These are phyloP conservation scores for Thuidium tamariscinum DNA, from an alignment of 225 moss, liverwort and hornwort genomes.

Conservation along the genomic window DNA sequence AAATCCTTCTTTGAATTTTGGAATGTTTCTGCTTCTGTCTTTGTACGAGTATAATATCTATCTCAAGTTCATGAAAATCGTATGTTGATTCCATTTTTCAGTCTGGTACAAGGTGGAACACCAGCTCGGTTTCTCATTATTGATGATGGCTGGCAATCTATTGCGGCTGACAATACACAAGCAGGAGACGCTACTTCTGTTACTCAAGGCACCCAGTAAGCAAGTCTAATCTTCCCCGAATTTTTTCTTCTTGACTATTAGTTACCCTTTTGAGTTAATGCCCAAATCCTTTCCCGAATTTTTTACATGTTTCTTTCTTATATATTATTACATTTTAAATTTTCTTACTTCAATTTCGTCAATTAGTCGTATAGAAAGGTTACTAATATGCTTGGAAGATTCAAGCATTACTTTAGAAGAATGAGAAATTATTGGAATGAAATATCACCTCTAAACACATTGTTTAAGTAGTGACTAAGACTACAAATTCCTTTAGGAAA, in stretches of 20 bases:
- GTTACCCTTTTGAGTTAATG: too few relatives aligned
- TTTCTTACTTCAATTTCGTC: neutral
- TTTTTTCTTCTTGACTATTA: neutral
- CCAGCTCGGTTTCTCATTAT: slow-evolving; percentile 88
- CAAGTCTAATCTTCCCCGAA: neutral
- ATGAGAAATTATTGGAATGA: neutral
- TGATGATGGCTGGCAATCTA: slow-evolving; percentile 97
- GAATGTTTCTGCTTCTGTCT: neutral
- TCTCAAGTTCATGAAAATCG: neutral
- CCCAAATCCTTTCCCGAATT: neutral
- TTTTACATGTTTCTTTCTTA: neutral
- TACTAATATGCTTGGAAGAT: neutral
- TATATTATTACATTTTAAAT: too few relatives aligned
- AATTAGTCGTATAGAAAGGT: neutral
- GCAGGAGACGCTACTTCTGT: slow-evolving; percentile 6
- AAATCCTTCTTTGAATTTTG: neutral
- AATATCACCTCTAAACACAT: neutral
- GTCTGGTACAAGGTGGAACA: slow-evolving; percentile 76
- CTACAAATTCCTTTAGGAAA: neutral
- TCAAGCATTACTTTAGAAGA: neutral
- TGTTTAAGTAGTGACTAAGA: neutral
- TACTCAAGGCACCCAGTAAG: slow-evolving; percentile 88
- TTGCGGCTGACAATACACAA: slow-evolving; percentile 42
- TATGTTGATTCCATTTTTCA: neutral
- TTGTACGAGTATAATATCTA: neutral